These are phyloP conservation scores for Hypoxylon lienhwacheense DNA, from an alignment of 495 filamentous ascomycete species.

Conservation along the genomic window DNA sequence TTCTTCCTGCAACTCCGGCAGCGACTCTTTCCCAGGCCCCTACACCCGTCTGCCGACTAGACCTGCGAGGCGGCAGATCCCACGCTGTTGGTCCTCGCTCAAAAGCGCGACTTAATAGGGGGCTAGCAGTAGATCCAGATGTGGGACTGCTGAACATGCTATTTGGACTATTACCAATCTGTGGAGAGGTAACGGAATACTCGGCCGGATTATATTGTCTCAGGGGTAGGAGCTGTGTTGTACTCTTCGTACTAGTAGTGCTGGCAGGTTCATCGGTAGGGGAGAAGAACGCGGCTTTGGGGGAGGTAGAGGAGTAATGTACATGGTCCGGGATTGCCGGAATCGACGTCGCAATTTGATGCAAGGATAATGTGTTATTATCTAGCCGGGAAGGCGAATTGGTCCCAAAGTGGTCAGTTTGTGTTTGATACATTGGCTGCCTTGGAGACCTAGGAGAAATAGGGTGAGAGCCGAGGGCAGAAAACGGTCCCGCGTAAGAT, in stretches of 20 bases:
- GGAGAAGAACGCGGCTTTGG: conserved; percentile 37
- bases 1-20: conserved; percentile 18
- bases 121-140: conserved; percentile 40
- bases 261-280: conserved; percentile 38
- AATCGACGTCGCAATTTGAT: conserved; percentile 29
- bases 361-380: conserved; percentile 5
- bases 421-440: conserved; percentile 6
- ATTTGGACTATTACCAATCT: conserved; percentile 14
- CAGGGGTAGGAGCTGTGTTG: conserved; percentile 41
- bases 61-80: conserved; percentile 17
- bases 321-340: conserved; percentile 36
- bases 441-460: conserved; percentile 17
- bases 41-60: conserved; percentile 13
- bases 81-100: conserved; percentile 21
- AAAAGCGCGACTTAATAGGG: conserved; percentile 38
- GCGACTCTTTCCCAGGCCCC: conserved; percentile 31
- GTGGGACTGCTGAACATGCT: conserved; percentile 38
- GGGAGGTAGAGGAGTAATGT: conserved; percentile 42
- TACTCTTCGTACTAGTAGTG: conserved; percentile 40
- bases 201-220: conserved; percentile 47
- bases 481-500: conserved; percentile 9
- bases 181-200: conserved; percentile 37
- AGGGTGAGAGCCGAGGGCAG: conserved; percentile 26
- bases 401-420: not conserved
- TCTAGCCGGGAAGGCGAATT: conserved; percentile 7